Evolutionary conservation across 1,284 basidiomycete genomes (phyloP).

Genomic region (Puccinia novopanici): DNA sequence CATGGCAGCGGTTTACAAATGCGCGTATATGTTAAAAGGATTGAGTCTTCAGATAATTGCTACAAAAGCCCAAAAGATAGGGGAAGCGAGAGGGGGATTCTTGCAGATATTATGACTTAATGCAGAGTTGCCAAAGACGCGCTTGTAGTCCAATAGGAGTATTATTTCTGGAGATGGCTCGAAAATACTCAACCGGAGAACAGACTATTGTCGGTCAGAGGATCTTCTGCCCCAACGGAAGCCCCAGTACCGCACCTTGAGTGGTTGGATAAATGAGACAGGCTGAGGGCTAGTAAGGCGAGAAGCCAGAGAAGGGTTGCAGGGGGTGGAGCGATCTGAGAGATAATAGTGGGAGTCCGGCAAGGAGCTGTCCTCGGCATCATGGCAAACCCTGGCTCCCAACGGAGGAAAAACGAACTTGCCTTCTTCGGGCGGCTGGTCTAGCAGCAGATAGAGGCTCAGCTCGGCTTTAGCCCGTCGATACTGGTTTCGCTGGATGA

Average conservation of each 20-base stretch:
- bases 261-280: background rate
- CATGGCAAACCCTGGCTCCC: background rate
- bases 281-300: background rate
- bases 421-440: background rate
- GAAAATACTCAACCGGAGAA: background rate
- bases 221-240: background rate
- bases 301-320: background rate
- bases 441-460: slow-evolving; percentile 1
- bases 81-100: no score
- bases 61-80: no score
- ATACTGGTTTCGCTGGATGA: slow-evolving; percentile 12
- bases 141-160: background rate
- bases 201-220: background rate
- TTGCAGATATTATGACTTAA: no score
- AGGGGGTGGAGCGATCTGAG: background rate
- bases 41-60: no score
- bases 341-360: slow-evolving; percentile 9
- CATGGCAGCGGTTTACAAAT: no score
- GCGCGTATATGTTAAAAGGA: no score
- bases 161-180: background rate
- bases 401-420: background rate
- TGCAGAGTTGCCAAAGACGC: background rate
- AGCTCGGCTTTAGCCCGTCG: slow-evolving; percentile 1
- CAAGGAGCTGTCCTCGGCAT: background rate
- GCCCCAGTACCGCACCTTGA: background rate